Conservation (phyloP, 2,329 filamentous ascomycete genomes). For the Aureobasidium sp. region DNA sequence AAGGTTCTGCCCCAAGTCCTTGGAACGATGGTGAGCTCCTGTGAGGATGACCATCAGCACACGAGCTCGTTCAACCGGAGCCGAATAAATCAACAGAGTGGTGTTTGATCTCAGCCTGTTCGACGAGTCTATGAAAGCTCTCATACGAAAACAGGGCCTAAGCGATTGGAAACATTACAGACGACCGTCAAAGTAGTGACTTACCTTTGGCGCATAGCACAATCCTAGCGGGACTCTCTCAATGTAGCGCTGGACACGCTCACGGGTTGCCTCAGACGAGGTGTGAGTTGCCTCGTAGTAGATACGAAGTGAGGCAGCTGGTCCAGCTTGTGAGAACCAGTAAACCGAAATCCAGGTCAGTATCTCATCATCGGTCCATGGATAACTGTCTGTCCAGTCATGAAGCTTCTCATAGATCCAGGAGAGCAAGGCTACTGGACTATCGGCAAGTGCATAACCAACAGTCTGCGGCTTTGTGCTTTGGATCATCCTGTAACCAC, state of each 20-base stretch:
- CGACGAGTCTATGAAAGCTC: neutral
- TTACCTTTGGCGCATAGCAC: conserved; percentile 46
- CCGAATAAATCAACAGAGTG: no score
- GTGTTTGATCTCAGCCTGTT: neutral
- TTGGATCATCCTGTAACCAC: conserved; percentile 55
- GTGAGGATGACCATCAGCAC: neutral
- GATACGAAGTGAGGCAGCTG: conserved; percentile 59
- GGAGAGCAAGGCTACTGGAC: conserved; percentile 61
- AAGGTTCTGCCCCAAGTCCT: conserved; percentile 52
- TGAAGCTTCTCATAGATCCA: conserved; percentile 80
- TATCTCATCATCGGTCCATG: conserved; percentile 70
- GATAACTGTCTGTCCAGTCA: conserved; percentile 66
- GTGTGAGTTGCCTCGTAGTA: conserved; percentile 61
- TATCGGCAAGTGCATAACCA: conserved; percentile 62
- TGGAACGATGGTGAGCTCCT: conserved; percentile 50
- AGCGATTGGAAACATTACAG: neutral
- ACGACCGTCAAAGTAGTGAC: neutral
- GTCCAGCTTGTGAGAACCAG: conserved; percentile 61
- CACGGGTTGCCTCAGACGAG: conserved; percentile 22
- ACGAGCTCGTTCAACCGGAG: neutral
- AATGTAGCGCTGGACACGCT: conserved; percentile 37
- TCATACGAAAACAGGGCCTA: neutral
- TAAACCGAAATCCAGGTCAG: conserved; percentile 70
- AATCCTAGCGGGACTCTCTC: conserved; percentile 45
- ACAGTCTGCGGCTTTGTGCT: conserved; percentile 65